These are phyloP conservation scores for Boletus coccyginus DNA, from an alignment of 768 basidiomycete genomes.

Conservation along the genomic window DNA sequence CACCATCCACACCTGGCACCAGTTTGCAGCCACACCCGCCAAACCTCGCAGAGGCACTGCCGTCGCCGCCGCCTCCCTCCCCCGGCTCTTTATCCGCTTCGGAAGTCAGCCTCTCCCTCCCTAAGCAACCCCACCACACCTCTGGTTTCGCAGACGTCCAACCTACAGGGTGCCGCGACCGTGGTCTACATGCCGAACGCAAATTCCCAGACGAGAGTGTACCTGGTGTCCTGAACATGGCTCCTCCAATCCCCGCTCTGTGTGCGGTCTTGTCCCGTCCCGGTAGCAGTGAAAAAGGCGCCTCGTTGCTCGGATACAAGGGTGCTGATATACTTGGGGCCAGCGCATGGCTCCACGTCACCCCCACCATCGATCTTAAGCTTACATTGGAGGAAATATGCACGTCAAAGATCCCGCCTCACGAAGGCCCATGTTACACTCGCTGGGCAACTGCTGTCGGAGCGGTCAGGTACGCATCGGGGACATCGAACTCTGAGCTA, in stretches of 20 bases:
- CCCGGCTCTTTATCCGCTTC: constrained; percentile 33
- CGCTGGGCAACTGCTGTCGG: too few relatives aligned
- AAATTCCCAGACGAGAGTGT: constrained; percentile 22
- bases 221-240: constrained; percentile 14
- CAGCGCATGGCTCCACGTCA: too few relatives aligned
- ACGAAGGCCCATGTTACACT: too few relatives aligned
- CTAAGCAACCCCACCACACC: not conserved
- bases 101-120: constrained; percentile 29
- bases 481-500: too few relatives aligned
- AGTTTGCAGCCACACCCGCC: constrained; percentile 35
- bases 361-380: too few relatives aligned
- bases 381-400: too few relatives aligned
- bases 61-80: constrained; percentile 28
- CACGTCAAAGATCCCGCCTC: too few relatives aligned
- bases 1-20: constrained; percentile 27
- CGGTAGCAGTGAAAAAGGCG: too few relatives aligned
- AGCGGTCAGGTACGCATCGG: too few relatives aligned
- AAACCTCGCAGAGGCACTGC: constrained; percentile 42
- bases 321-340: too few relatives aligned
- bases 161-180: constrained; percentile 17
- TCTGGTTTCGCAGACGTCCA: constrained; percentile 37
- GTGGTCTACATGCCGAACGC: constrained; percentile 31
- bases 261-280: too few relatives aligned
- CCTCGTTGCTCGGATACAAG: too few relatives aligned
- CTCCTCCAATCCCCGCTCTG: constrained; percentile 13